Evolutionary conservation across 2,329 filamentous ascomycete genomes (phyloP).

Genomic region (Zymoseptoria brevis): DNA sequence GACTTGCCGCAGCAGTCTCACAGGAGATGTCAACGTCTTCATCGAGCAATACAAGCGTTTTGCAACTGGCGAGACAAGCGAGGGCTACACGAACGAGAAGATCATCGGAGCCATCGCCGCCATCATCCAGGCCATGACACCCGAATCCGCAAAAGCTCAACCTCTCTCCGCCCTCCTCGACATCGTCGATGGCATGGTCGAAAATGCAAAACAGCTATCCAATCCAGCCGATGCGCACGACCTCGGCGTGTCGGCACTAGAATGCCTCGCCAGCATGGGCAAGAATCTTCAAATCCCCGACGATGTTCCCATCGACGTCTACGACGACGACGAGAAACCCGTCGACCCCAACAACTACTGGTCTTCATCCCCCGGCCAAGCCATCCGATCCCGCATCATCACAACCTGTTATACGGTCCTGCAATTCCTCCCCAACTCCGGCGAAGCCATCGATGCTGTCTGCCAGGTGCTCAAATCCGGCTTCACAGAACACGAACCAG

Average conservation of each 20-base stretch:
- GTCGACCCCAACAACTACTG: slow-evolving; percentile 37
- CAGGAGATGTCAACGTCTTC: slow-evolving; percentile 59
- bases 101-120: slow-evolving; percentile 66
- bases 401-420: slow-evolving; percentile 42
- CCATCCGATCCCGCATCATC: slow-evolving; percentile 46
- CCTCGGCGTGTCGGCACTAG: slow-evolving; percentile 48
- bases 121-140: slow-evolving; percentile 63
- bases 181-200: slow-evolving; percentile 57
- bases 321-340: slow-evolving; percentile 38
- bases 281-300: slow-evolving; percentile 62
- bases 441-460: slow-evolving; percentile 63
- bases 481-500: slow-evolving; percentile 65
- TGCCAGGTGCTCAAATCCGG: slow-evolving; percentile 66
- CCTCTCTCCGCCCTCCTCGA: slow-evolving; percentile 52
- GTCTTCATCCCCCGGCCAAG: slow-evolving; percentile 41
- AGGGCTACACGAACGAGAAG: slow-evolving; percentile 63
- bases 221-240: slow-evolving; percentile 37
- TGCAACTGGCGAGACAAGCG: slow-evolving; percentile 50
- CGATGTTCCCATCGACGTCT: slow-evolving; percentile 61
- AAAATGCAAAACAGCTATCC: slow-evolving; percentile 28
- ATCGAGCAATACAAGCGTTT: slow-evolving; percentile 64
- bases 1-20: slow-evolving; percentile 63
- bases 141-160: slow-evolving; percentile 46
- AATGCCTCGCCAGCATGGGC: slow-evolving; percentile 62
- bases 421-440: slow-evolving; percentile 50